Percentiles rank a stretch among this genome's conserved stretches.
Conservation (phyloP, 2,329 filamentous ascomycete species). For the Ophiostoma novo-ulmi region DNA sequence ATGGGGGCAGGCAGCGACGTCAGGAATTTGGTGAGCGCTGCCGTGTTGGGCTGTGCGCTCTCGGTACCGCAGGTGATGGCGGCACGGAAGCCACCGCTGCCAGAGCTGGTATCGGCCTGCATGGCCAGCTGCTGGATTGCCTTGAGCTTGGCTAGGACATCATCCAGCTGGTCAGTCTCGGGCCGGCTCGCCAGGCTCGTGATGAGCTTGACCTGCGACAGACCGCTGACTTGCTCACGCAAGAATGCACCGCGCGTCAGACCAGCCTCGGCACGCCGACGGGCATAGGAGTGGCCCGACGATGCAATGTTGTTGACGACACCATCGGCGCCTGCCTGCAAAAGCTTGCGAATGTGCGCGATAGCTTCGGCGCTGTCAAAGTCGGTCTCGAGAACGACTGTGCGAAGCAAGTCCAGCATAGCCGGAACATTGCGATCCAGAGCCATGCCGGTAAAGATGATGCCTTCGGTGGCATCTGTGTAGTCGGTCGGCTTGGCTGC, state of each 20-base stretch:
- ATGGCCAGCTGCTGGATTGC: slow-evolving; percentile 76
- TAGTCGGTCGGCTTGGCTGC: slow-evolving; percentile 71
- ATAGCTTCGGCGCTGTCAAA: slow-evolving; percentile 81
- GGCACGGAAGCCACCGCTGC: slow-evolving; percentile 62
- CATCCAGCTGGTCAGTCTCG: slow-evolving; percentile 61
- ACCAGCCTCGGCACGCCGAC: slow-evolving; percentile 74
- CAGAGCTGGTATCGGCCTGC: slow-evolving; percentile 33
- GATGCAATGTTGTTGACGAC: slow-evolving; percentile 89
- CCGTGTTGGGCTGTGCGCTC: slow-evolving; percentile 64
- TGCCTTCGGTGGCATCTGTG: slow-evolving; percentile 67
- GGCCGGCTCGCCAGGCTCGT: slow-evolving; percentile 70
- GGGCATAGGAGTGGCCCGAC: slow-evolving; percentile 81
- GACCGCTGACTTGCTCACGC: slow-evolving; percentile 79
- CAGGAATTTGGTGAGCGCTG: slow-evolving; percentile 67
- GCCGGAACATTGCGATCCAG: slow-evolving; percentile 83
- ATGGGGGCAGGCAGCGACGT: slow-evolving; percentile 47
- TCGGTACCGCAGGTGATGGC: slow-evolving; percentile 82
- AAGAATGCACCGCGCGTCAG: slow-evolving; percentile 67
- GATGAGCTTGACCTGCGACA: slow-evolving; percentile 82
- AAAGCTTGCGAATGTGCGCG: slow-evolving; percentile 74
- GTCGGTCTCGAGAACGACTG: slow-evolving; percentile 78
- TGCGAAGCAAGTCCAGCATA: slow-evolving; percentile 82
- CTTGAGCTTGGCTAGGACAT: slow-evolving; percentile 78
- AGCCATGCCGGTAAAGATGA: slow-evolving; percentile 80
- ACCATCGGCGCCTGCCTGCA: slow-evolving; percentile 82